Conservation (phyloP, 257 asterid species). For the Capsicum baccatum region DNA sequence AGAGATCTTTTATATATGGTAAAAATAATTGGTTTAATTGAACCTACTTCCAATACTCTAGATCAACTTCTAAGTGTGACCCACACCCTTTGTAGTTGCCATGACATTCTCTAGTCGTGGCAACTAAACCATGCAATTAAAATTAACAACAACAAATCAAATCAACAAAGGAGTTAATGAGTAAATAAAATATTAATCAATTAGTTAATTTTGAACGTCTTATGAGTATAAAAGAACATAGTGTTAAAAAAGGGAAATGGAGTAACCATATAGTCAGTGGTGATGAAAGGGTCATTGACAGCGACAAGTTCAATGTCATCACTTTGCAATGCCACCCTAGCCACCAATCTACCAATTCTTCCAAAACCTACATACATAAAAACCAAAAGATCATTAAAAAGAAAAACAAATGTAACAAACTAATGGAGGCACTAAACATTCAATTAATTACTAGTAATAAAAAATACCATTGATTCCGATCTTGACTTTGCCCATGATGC, state of each 20-base stretch:
- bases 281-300: conserved; percentile 69
- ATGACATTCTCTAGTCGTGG: background rate
- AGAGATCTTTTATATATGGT: background rate
- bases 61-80: background rate
- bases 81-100: background rate
- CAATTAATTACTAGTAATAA: conserved; percentile 22
- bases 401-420: background rate
- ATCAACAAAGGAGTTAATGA: background rate
- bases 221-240: background rate
- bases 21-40: background rate
- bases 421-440: background rate
- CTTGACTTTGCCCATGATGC: conserved; percentile 58
- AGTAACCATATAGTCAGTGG: conserved; percentile 59
- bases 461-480: conserved; percentile 71
- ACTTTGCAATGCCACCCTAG: conserved; percentile 64
- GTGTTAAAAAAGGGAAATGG: background rate
- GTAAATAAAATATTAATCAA: background rate
- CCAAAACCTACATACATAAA: conserved; percentile 51
- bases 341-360: conserved; percentile 68
- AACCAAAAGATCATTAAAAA: background rate
- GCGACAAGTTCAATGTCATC: conserved; percentile 74
- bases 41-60: background rate
- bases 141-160: background rate
- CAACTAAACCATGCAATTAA: background rate
- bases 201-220: background rate